phyloP scores from a whole-genome alignment of 192 early-diverging fungal species.

The Coemansia sp. region DNA sequence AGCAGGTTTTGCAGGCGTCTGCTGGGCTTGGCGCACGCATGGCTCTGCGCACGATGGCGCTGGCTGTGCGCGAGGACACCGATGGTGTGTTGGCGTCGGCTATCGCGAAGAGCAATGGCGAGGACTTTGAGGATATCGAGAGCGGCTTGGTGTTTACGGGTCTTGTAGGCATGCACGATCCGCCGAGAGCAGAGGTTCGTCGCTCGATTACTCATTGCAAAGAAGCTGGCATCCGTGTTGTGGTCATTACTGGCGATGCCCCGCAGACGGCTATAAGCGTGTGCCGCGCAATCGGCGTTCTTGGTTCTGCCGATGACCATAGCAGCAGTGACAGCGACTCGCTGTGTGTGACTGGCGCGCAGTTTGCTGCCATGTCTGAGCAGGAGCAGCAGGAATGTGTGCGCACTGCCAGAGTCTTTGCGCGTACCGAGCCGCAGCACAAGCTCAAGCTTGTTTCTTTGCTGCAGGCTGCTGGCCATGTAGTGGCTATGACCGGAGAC shows the following conservation, averaged over 20 bases:
- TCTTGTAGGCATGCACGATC: constrained; percentile 95
- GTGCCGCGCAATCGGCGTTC: constrained; percentile 93
- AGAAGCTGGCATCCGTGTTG: constrained; percentile 94
- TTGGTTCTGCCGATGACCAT: constrained; percentile 64
- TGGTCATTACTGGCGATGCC: constrained; percentile 98
- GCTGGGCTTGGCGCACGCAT: constrained; percentile 71
- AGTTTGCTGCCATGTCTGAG: constrained; percentile 85
- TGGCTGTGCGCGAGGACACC: constrained; percentile 78
- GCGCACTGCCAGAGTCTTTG: constrained; percentile 79
- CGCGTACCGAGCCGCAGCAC: constrained; percentile 93
- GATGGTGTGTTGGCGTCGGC: constrained; percentile 57
- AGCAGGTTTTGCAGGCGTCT: constrained; percentile 64
- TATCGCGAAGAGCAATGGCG: constrained; percentile 29
- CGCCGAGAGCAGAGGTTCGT: constrained; percentile 89
- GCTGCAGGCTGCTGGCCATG: constrained; percentile 69
- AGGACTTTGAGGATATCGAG: constrained; percentile 69
- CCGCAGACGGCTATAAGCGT: constrained; percentile 96
- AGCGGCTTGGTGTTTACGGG: constrained; percentile 91
- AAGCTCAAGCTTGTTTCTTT: constrained; percentile 93
- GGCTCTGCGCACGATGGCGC: constrained; percentile 85
- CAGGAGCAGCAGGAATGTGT: constrained; percentile 74
- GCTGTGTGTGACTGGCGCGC: constrained; percentile 82
- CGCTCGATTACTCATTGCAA: constrained; percentile 82
- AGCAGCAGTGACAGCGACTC: constrained; percentile 65
- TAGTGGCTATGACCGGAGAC: constrained; percentile 83